A percentile compares a stretch with the other conserved stretches of the same genome.
phyloP scores from a whole-genome alignment of 768 basidiomycete genomes.

The Pleurotus citrinopileatus region DNA sequence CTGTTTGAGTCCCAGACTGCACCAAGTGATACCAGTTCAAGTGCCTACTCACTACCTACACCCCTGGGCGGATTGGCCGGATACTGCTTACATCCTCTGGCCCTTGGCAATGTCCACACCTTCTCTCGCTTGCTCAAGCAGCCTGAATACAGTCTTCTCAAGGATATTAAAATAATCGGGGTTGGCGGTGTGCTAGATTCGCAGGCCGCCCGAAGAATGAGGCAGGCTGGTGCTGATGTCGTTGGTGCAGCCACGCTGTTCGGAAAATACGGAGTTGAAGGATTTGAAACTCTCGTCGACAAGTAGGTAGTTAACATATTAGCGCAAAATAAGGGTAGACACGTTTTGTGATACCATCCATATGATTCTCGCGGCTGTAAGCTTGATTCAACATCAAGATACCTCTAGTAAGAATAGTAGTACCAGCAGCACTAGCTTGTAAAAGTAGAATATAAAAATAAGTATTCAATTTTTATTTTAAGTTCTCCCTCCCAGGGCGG shows the following conservation, averaged over 20 bases:
- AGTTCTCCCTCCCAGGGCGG: too few species aligned
- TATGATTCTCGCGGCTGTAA: too few species aligned
- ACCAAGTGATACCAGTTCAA: constrained; percentile 10
- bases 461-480: too few species aligned
- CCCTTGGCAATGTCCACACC: constrained; percentile 74
- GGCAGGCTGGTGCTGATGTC: constrained; percentile 52
- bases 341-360: too few species aligned
- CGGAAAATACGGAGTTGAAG: constrained; percentile 51
- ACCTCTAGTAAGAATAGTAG: too few species aligned
- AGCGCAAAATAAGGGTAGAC: too few species aligned
- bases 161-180: constrained; percentile 62
- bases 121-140: constrained; percentile 51
- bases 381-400: too few species aligned
- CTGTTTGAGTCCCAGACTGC: constrained; percentile 56
- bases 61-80: constrained; percentile 75
- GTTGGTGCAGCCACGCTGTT: constrained; percentile 60
- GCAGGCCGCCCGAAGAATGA: constrained; percentile 65
- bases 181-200: constrained; percentile 77
- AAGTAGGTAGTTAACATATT: too few species aligned
- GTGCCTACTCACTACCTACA: constrained; percentile 58
- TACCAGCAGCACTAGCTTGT: too few species aligned
- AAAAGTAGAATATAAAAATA: too few species aligned
- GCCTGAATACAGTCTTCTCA: constrained; percentile 35
- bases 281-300: constrained; percentile 51
- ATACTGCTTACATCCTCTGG: constrained; percentile 68